Evolutionary conservation across 1,284 basidiomycete species (phyloP), one percentile per base, ranked within the genome.

Genomic region (Cutaneotrichosporon sp.): DNA sequence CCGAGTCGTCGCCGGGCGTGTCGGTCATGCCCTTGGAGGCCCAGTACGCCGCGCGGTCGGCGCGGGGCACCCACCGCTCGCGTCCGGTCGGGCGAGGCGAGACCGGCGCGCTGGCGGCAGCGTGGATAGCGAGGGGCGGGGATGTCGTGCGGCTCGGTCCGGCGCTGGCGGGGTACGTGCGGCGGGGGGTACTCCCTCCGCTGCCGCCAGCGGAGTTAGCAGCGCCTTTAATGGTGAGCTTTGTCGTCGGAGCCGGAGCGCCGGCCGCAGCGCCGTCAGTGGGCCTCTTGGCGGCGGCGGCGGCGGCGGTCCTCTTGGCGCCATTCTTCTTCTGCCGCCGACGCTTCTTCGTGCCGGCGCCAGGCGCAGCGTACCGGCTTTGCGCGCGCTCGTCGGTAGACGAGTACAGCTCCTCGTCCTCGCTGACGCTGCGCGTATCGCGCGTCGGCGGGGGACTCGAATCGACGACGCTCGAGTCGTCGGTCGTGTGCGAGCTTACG

Each of bases 401-500:
- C 20, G 12, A 13, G 44, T 52, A 37, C 21, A 46, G 45, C 15
- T n/a, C 34, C 21, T 17, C 26, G 45, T 46, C 50, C 50, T 52
- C 50, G 38, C 30, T 35, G 18, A 40, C 46, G 36, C 40, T 43
- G 18, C 49, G 42, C 5, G 38, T 22, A 20, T 40, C 36, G 17
- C 22, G 21, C 20, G 37, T 50, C 42, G n/a, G 21, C 35, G 36
- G 18, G 36, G 41, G 35, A 10, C n/a, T 9, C 33, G 23, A 20
- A 40, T 34, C 46, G 39, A 23, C 26, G 5, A 23, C 38, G 8
- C 34, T 23, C 22, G 30, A 38, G 36, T 17, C 42, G 17, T 23
- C 40, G 14, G 14, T 44, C 23, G 41, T 21, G 23, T 33, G 23
- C n/a, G 37, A 46, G 37, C 37, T 34, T 36, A 38, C 23, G 33